These are phyloP conservation scores for Fusarium fracticaudum DNA, from an alignment of 2,329 filamentous ascomycete species.

Conservation along the genomic window DNA sequence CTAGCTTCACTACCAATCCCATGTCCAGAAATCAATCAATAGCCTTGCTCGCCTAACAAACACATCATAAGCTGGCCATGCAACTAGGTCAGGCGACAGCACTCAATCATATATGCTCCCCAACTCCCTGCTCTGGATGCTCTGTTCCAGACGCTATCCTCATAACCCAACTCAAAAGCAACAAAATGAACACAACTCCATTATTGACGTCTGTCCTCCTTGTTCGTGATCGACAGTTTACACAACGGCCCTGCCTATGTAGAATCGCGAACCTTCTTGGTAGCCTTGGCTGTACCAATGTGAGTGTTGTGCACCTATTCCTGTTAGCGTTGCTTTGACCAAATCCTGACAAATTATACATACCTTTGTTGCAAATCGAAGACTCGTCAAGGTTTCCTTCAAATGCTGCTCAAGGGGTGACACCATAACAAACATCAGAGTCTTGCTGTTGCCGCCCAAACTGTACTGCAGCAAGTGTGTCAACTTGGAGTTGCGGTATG, in stretches of 20 bases:
- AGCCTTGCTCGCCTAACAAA: conserved; percentile 30
- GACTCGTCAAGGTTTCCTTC: conserved; percentile 90
- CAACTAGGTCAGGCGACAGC: conserved; percentile 11
- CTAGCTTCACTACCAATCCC: conserved; percentile 5
- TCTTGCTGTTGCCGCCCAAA: conserved; percentile 94
- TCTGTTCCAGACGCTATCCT: conserved; percentile 24
- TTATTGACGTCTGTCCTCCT: neutral
- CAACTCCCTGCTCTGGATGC: conserved; percentile 35
- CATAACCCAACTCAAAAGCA: conserved; percentile 11
- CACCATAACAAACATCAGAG: conserved; percentile 99
- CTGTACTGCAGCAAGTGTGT: conserved; percentile 96
- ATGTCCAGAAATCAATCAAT: conserved; percentile 37
- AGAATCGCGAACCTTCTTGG: conserved; percentile 65
- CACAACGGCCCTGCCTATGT: conserved; percentile 29
- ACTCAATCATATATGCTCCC: conserved; percentile 35
- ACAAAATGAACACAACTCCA: conserved; percentile 8
- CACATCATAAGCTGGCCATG: conserved; percentile 31
- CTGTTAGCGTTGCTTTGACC: conserved; percentile 1
- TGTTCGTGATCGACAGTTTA: neutral
- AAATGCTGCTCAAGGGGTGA: conserved; percentile 90
- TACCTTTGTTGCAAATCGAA: conserved; percentile 96
- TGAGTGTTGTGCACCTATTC: conserved; percentile 84
- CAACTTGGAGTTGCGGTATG: conserved; percentile 96
- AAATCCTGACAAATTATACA: conserved; percentile 27
- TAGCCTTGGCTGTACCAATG: conserved; percentile 86